Percentiles rank a stretch among this genome's conserved stretches.
Evolutionary conservation across 2,329 filamentous ascomycete genomes (phyloP).

Genomic region (Apiospora saccharicola): DNA sequence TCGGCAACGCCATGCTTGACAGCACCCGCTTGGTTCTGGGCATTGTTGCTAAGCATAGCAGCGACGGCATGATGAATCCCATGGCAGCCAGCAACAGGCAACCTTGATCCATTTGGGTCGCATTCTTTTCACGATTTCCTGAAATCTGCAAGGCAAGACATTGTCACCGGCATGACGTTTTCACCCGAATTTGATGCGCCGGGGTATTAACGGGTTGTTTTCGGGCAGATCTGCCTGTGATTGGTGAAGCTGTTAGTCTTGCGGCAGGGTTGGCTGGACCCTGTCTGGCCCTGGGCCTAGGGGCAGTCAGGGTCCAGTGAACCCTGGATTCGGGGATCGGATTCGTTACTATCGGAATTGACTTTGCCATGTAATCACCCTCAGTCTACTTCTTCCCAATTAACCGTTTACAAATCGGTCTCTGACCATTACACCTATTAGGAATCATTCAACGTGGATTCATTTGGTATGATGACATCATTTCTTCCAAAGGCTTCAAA

Average conservation of each 20-base stretch:
- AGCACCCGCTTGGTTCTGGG: background rate
- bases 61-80: too few species aligned
- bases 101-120: background rate
- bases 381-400: background rate
- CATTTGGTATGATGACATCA: background rate
- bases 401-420: background rate
- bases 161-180: background rate
- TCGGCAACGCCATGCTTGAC: background rate
- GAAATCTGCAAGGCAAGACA: background rate
- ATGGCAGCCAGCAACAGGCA: background rate
- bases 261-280: background rate
- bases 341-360: background rate
- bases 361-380: constrained; percentile 6
- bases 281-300: background rate
- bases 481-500: background rate
- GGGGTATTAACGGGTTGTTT: background rate
- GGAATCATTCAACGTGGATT: background rate
- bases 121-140: background rate
- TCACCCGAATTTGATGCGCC: background rate
- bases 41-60: background rate
- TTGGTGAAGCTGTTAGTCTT: background rate
- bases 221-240: background rate
- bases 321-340: background rate
- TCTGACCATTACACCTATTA: background rate
- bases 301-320: background rate